Evolutionary conservation across 805 yeast genomes (phyloP).

Genomic region (Diddensiella santjacobensis): DNA sequence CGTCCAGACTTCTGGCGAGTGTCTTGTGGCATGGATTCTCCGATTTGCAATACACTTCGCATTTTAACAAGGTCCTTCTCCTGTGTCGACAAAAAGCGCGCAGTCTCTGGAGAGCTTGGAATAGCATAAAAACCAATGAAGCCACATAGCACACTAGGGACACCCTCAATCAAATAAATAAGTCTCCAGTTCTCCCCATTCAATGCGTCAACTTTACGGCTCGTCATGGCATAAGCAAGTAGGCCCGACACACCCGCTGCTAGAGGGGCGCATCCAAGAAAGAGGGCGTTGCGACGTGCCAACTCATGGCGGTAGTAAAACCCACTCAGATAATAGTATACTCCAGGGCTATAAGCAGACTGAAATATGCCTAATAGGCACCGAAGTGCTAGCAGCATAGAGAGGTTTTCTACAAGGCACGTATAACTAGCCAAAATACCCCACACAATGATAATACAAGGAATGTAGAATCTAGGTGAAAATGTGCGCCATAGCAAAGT

Average conservation of each 20-base stretch:
- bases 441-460: conserved; percentile 15
- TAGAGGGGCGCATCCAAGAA: conserved; percentile 34
- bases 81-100: conserved; percentile 45
- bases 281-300: conserved; percentile 28
- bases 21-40: conserved; percentile 10
- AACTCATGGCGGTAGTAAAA: conserved; percentile 33
- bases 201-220: conserved; percentile 38
- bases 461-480: conserved; percentile 14
- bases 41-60: conserved; percentile 16
- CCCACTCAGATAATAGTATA: conserved; percentile 29
- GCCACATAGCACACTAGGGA: conserved; percentile 42
- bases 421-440: conserved; percentile 35
- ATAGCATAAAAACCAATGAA: conserved; percentile 30
- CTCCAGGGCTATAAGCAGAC: conserved; percentile 32
- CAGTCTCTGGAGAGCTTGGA: conserved; percentile 38
- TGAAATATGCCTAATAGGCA: conserved; percentile 39
- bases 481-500: conserved; percentile 21
- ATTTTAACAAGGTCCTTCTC: conserved; percentile 30
- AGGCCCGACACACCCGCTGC: conserved; percentile 59
- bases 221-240: conserved; percentile 41
- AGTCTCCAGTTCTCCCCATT: conserved; percentile 37
- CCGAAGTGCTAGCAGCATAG: conserved; percentile 41
- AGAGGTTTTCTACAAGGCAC: conserved; percentile 43
- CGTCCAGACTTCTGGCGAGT: conserved; percentile 7
- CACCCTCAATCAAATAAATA: conserved; percentile 46